Evolutionary conservation across 2,329 filamentous ascomycete species (phyloP), one percentile per base, ranked within the genome.

Genomic region (Cladophialophora exuberans): DNA sequence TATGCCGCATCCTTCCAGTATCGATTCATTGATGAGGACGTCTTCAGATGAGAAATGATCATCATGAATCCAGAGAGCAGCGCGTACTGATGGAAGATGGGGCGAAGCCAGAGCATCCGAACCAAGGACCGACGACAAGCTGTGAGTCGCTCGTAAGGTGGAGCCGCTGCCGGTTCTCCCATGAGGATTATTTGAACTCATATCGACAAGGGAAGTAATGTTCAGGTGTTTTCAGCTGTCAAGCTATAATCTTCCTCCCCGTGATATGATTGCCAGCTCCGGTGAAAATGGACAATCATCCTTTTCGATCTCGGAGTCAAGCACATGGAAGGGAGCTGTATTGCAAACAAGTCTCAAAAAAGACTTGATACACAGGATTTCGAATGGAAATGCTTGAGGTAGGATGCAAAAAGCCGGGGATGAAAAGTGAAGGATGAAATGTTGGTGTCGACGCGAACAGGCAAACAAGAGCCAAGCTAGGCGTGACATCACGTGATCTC

Each of bases 11-110:
- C 93, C 94, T 44, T 53, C 53, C 6, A 65, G 30, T 6, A 57
- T 55, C 18, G 57, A 36, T 30, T 57, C 53, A 25, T 58, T 56
- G 66, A 95, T 80, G 18, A 94, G 78, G 39, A 94, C 85, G 64
- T 93, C 89, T 65, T 95, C 89, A 54, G 81, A 82, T 6, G 87
- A 85, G 65, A 91, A 87, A 36, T 82, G 84, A 62, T 95, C 89
- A 69, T 92, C 88, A 63, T 83, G 80, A 6, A 81, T 78, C 78
- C 79, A 82, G 11, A 83, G 52, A 18, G 46, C 60, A 10, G 60
- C 61, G 45, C 54, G 57, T n/a, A 63, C 44, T 35, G 51, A 41
- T n/a, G 36, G 28, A 15, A 26, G 30, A 23, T 13, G 13, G 41
- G 42, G 39, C 10, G 42, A 6, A 20, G 6, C 17, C 10, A 23